phyloP scores from a whole-genome alignment of 768 basidiomycete genomes.

The Cystofilobasidium ferigula region DNA sequence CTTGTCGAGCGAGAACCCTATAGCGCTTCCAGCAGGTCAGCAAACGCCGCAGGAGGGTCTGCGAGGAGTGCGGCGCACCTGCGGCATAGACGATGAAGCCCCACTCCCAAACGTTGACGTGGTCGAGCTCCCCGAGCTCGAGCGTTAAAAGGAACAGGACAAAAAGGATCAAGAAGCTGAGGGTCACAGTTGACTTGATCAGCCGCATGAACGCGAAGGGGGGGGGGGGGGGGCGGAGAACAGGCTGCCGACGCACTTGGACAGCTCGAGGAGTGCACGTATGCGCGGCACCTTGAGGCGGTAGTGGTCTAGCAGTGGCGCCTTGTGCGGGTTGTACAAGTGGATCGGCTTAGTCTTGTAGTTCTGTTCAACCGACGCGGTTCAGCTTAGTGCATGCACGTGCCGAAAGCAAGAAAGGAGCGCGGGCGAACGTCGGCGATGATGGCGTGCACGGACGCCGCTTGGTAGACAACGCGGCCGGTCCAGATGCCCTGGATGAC shows the following conservation, averaged over 20 bases:
- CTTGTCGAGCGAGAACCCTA: constrained; percentile 84
- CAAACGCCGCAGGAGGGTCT: neutral
- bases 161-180: constrained; percentile 68
- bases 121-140: constrained; percentile 54
- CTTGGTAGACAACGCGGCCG: constrained; percentile 24
- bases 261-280: constrained; percentile 77
- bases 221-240: neutral
- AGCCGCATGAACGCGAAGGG: neutral
- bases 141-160: constrained; percentile 67
- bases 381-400: too few relatives aligned
- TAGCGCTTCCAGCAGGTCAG: constrained; percentile 7
- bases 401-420: neutral
- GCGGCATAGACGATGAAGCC: constrained; percentile 57
- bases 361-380: too few relatives aligned
- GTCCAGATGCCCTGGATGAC: constrained; percentile 24
- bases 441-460: constrained; percentile 43
- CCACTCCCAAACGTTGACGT: constrained; percentile 56
- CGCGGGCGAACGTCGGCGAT: constrained; percentile 52
- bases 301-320: constrained; percentile 89
- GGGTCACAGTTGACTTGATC: neutral
- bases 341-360: constrained; percentile 87
- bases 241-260: constrained; percentile 48
- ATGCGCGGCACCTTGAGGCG: constrained; percentile 88
- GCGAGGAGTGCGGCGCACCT: constrained; percentile 32
- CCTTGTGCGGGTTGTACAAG: constrained; percentile 87